Conservation (phyloP, 345 rosid genomes). For the Syzygium grande region DNA sequence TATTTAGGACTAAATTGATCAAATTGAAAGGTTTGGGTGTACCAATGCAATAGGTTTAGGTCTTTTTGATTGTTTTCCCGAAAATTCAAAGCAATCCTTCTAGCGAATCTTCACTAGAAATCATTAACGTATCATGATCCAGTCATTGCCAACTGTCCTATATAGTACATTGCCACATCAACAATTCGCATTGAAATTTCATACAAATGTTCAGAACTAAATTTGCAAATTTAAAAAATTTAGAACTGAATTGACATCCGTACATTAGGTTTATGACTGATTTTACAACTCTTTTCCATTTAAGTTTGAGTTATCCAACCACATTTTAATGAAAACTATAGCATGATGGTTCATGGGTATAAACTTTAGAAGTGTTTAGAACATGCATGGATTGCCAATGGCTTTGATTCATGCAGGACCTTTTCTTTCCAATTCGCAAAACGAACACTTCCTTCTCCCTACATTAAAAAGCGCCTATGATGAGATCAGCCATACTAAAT, state of each 20-base stretch:
- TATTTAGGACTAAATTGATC: too few relatives aligned
- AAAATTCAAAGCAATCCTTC: not conserved
- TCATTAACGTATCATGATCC: rapidly evolving
- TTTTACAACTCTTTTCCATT: not conserved
- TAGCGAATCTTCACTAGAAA: rapidly evolving
- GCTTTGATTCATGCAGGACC: not conserved
- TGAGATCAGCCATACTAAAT: not conserved
- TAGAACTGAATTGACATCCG: rapidly evolving
- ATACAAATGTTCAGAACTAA: rapidly evolving
- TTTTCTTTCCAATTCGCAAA: not conserved
- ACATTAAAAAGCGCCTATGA: not conserved
- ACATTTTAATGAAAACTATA: not conserved
- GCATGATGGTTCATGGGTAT: not conserved
- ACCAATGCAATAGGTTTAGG: too few relatives aligned
- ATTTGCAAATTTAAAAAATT: not conserved
- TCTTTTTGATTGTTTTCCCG: too few relatives aligned
- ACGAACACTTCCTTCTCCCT: not conserved
- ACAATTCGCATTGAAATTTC: not conserved
- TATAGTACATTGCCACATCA: rapidly evolving
- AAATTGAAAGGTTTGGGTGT: too few relatives aligned
- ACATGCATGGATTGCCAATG: not conserved
- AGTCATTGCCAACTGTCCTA: not conserved
- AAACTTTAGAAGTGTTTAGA: not conserved
- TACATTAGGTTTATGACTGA: not conserved
- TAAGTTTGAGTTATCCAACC: not conserved